Conservation (phyloP, 495 filamentous ascomycete species). For the Endocarpon pusillum region DNA sequence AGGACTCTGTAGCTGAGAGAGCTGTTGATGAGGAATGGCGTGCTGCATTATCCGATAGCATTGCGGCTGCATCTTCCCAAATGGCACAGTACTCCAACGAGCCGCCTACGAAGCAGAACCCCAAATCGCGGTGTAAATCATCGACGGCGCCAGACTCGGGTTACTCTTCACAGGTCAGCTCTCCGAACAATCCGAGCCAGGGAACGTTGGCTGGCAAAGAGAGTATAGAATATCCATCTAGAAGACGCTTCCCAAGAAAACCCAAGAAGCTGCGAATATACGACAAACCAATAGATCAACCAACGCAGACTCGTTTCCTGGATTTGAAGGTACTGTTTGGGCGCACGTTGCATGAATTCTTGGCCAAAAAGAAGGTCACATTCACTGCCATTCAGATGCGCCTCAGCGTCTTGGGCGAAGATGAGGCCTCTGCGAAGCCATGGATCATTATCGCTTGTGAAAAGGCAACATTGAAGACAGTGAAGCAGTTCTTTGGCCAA, state of each 20-base stretch:
- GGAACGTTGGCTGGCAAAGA: conserved; percentile 10
- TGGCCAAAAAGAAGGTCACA: conserved; percentile 3
- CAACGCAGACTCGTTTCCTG: conserved; percentile 9
- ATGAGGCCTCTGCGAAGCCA: conserved; percentile 8
- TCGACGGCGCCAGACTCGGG: no score
- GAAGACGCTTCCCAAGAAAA: conserved; percentile 11
- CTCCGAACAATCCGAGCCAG: conserved; percentile 6
- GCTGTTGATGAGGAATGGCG: no score
- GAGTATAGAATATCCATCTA: conserved; percentile 19
- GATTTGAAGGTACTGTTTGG: conserved; percentile 7
- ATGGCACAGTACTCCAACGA: no score
- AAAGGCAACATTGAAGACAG: conserved; percentile 4
- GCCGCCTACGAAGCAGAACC: no score
- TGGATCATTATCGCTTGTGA: conserved; percentile 12
- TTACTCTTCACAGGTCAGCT: conserved; percentile 9
- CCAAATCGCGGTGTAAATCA: no score
- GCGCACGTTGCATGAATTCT: conserved; percentile 5
- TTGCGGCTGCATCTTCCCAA: no score
- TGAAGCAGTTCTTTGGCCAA: conserved; percentile 12
- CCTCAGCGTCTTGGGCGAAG: conserved; percentile 10
- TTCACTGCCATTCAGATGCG: conserved; percentile 7
- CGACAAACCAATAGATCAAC: conserved; percentile 6
- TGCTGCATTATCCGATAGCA: no score
- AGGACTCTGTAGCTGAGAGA: no score
- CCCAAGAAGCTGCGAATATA: conserved; percentile 7